phyloP scores from a whole-genome alignment of 208 protist genomes.

The Leishmania gerbilli region DNA sequence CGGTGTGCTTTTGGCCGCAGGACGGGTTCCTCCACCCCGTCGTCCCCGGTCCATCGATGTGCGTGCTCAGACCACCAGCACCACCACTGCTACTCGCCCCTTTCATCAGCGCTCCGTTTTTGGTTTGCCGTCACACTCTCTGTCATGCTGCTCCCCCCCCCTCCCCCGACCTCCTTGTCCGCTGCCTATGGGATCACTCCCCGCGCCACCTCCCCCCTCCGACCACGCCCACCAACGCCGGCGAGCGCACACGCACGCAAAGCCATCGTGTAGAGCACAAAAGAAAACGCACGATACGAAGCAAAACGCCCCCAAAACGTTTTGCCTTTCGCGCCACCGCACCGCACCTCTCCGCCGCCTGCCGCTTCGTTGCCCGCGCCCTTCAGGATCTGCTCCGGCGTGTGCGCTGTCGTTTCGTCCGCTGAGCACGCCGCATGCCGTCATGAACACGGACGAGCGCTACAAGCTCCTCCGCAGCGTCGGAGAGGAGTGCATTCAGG shows the following conservation, averaged over 20 bases:
- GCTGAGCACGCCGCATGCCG: background rate
- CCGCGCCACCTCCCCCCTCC: background rate
- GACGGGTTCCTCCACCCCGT: background rate
- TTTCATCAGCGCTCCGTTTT: background rate
- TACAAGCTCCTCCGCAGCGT: constrained; percentile 90
- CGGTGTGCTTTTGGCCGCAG: background rate
- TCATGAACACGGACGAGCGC: constrained; percentile 58
- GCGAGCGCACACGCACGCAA: background rate
- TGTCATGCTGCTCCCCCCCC: background rate
- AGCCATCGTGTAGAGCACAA: background rate
- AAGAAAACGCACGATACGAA: background rate
- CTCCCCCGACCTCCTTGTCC: background rate
- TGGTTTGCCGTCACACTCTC: background rate
- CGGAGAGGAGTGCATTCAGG: constrained; percentile 97
- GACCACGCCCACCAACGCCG: background rate
- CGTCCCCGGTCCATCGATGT: background rate
- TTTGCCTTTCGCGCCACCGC: constrained; percentile 7
- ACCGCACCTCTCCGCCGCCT: constrained; percentile 18
- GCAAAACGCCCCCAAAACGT: constrained; percentile 18
- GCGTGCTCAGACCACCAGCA: background rate
- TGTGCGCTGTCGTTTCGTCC: background rate
- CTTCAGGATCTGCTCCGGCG: background rate
- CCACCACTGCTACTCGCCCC: background rate
- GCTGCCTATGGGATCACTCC: background rate
- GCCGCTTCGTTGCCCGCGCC: background rate